Conservation (phyloP, 1,139 yeast species). For the Candida sanyaensis region DNA sequence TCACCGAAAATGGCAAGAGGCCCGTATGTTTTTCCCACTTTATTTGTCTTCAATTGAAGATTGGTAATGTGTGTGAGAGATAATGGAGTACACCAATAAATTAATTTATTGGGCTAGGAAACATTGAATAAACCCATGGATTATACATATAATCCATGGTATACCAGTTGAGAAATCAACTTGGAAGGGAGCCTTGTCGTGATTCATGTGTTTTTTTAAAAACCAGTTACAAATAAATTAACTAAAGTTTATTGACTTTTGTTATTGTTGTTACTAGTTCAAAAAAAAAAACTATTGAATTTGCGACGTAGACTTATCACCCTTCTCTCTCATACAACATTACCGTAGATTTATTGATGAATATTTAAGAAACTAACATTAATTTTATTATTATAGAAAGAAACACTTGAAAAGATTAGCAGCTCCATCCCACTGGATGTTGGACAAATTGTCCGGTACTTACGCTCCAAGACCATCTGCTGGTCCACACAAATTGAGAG, state of each 20-base stretch:
- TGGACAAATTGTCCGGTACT: conserved; percentile 99
- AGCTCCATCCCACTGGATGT: conserved; percentile 99
- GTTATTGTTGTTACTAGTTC: background rate
- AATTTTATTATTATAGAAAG: conserved; percentile 51
- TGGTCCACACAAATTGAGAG: conserved; percentile 99
- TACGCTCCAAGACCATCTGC: conserved; percentile 99
- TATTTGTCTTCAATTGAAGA: background rate
- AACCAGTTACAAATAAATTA: too few species aligned
- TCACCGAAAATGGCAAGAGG: conserved; percentile 21
- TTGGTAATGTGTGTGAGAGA: conserved; percentile 7
- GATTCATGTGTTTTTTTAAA: conserved; percentile 11
- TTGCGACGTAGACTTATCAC: conserved; percentile 6
- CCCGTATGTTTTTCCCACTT: conserved; percentile 17
- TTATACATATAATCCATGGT: conserved; percentile 10
- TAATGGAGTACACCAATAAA: conserved; percentile 14
- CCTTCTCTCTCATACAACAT: background rate
- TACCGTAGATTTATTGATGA: background rate
- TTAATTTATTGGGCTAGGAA: conserved; percentile 15
- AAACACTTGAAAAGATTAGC: conserved; percentile 98
- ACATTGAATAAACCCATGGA: conserved; percentile 16
- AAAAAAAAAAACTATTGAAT: background rate
- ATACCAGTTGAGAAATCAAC: conserved; percentile 18
- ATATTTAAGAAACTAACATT: conserved; percentile 21
- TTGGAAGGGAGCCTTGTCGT: conserved; percentile 45
- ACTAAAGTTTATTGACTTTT: too few species aligned